Evolutionary conservation across 805 yeast species (phyloP).

Genomic region (Scheffersomyces lignosus): DNA sequence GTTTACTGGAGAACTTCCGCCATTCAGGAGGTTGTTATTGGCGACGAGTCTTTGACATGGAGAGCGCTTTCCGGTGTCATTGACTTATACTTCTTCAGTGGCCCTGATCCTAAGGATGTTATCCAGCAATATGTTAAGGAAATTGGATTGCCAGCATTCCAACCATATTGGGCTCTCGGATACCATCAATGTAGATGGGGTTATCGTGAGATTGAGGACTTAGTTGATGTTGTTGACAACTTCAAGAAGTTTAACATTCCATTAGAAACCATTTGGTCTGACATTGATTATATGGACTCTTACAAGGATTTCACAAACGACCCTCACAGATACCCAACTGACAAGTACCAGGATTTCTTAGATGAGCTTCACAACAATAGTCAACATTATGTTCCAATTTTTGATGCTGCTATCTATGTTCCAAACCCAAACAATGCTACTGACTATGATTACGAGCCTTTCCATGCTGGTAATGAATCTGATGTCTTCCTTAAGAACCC

Average conservation of each 20-base stretch:
- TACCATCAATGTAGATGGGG: constrained; percentile 30
- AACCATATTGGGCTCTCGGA: constrained; percentile 27
- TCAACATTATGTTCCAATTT: constrained; percentile 26
- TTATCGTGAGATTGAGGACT: constrained; percentile 14
- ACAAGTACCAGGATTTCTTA: constrained; percentile 14
- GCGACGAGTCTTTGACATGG: constrained; percentile 25
- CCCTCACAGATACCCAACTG: constrained; percentile 19
- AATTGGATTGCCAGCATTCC: constrained; percentile 23
- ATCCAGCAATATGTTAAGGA: constrained; percentile 20
- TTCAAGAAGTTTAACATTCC: constrained; percentile 18
- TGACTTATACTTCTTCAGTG: constrained; percentile 25
- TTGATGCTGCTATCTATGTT: constrained; percentile 26
- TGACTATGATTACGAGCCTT: constrained; percentile 15
- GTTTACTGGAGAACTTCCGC: constrained; percentile 31
- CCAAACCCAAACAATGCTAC: constrained; percentile 22
- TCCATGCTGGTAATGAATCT: constrained; percentile 15
- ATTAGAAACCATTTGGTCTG: constrained; percentile 25
- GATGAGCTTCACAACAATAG: constrained; percentile 16
- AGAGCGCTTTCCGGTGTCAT: constrained; percentile 26
- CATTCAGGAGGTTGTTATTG: constrained; percentile 27
- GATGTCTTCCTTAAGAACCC: constrained; percentile 23
- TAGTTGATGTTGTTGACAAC: constrained; percentile 17
- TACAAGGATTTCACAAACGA: constrained; percentile 25
- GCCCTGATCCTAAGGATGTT: constrained; percentile 23
- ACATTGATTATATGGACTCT: constrained; percentile 25